Evolutionary conservation across 1,284 basidiomycete genomes (phyloP), one percentile per base, ranked within the genome.

Genomic region (Microbotryum scabiosae): DNA sequence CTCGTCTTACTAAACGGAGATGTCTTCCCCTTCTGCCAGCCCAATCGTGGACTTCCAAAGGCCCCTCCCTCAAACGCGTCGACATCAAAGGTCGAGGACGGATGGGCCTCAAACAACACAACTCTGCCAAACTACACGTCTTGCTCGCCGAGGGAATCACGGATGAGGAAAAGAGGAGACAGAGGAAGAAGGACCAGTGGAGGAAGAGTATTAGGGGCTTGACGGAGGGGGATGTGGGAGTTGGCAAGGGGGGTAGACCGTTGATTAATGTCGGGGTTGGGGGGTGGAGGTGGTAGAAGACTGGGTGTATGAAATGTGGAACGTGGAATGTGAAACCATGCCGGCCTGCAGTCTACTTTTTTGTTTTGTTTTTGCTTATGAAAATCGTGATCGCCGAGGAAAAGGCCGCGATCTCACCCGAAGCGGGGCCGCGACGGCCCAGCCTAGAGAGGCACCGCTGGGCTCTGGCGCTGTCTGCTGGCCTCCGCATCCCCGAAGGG

Each of bases 31-130:
- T 47, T 21, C 9, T 30, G 8, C 30, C 70, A 92, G 90, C 86
- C 61, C 85, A 97, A 77, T 84, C 92, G 16, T 97, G 92, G 91
- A 90, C 97, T 20, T 85, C 83, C 58, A 97, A 97, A 76, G 92
- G 90, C 1, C 78, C 79, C 1, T 81, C 81, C 60, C 76, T 83
- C 48, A 83, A 82, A 64, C 82, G 85, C 53, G 68, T 90, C n/a
- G 91, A 97, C 68, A 84, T 87, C 65, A 86, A 87, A 75, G 94
- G 90, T 57, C 83, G 94, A 61, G 88, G 86, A 25, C 84, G 87
- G 69, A 80, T 78, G 63, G 94, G 94, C 63, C 80, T 89, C 64
- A 85, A 86, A 62, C 80, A 83, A 30, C 88, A 90, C 72, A 86
- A 85, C 0, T 83, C 84, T 61, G 85, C 92, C 2, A 82, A 85